Percentiles rank a stretch among this genome's conserved stretches.
phyloP scores from a whole-genome alignment of 768 basidiomycete species.

The Mycena leptocephala region DNA sequence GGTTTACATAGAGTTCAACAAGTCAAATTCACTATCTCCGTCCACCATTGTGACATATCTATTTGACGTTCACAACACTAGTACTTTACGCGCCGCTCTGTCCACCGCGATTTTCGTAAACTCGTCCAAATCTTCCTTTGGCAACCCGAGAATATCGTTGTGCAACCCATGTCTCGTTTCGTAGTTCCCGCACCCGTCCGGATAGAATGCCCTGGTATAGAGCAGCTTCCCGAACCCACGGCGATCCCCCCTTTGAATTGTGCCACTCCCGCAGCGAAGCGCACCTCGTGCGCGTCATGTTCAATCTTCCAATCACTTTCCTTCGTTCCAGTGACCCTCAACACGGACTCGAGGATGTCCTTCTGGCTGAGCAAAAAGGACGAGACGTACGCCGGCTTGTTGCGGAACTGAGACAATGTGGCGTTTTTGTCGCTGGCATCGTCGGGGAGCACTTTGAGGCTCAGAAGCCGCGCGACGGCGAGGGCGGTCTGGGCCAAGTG shows the following conservation, averaged over 20 bases:
- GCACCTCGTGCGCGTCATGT: conserved; percentile 2
- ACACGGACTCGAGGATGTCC: background rate
- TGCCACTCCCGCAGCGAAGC: background rate
- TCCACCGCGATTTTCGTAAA: conserved; percentile 3
- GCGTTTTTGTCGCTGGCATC: conserved; percentile 5
- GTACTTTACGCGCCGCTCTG: conserved; percentile 1
- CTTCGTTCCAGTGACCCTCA: background rate
- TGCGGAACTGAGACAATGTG: conserved; percentile 7
- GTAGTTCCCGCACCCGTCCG: background rate
- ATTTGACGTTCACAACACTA: background rate
- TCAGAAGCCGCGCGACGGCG: background rate
- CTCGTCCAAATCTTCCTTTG: background rate
- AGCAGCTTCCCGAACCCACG: background rate
- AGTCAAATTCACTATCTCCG: background rate
- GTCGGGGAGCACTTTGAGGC: conserved; percentile 3
- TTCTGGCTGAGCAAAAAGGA: background rate
- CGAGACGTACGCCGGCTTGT: background rate
- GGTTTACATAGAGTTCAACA: too few relatives aligned
- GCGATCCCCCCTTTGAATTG: background rate
- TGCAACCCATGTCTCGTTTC: conserved; percentile 6
- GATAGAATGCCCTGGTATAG: background rate
- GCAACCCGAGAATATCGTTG: conserved; percentile 4
- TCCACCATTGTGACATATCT: background rate
- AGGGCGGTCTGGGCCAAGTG: background rate
- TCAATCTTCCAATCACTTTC: conserved; percentile 2